Conservation (phyloP, 768 basidiomycete species). For the Pleurotus djamor region DNA sequence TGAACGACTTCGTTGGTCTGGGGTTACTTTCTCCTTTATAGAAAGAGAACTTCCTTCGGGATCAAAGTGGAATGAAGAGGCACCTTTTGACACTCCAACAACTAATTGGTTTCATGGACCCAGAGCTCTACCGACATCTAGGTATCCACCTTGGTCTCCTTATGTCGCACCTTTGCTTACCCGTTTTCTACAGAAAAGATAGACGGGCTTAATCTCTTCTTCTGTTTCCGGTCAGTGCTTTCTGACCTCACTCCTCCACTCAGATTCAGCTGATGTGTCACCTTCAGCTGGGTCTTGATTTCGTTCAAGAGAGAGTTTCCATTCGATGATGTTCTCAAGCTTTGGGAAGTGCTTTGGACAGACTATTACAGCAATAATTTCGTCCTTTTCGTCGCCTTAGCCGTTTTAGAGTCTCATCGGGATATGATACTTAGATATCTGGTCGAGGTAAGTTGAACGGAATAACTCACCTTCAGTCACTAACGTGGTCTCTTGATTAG, state of each 20-base stretch:
- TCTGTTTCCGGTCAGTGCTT: conserved; percentile 87
- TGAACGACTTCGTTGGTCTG: too few species aligned
- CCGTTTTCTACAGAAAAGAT: conserved; percentile 60
- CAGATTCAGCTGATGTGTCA: not conserved
- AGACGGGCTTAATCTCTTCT: conserved; percentile 92
- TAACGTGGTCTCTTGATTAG: conserved; percentile 28
- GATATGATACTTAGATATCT: conserved; percentile 95
- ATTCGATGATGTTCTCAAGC: conserved; percentile 82
- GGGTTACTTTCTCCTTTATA: conserved; percentile 23
- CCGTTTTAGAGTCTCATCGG: conserved; percentile 91
- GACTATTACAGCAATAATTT: conserved; percentile 88
- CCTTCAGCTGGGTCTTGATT: conserved; percentile 80
- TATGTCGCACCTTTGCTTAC: not conserved
- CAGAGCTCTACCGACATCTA: conserved; percentile 89
- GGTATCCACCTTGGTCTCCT: conserved; percentile 37
- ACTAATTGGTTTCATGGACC: conserved; percentile 91
- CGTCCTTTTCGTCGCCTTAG: conserved; percentile 92
- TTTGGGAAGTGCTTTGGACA: conserved; percentile 97
- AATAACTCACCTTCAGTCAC: not conserved
- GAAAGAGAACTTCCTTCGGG: conserved; percentile 94
- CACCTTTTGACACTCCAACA: conserved; percentile 89
- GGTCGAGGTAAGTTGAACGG: conserved; percentile 62
- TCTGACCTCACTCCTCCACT: not conserved
- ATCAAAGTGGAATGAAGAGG: conserved; percentile 98
- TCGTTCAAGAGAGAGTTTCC: conserved; percentile 96